Percentiles rank a stretch among this genome's conserved stretches.
phyloP scores from a whole-genome alignment of 192 early-diverging fungal species.

The Mortierella claussenii region DNA sequence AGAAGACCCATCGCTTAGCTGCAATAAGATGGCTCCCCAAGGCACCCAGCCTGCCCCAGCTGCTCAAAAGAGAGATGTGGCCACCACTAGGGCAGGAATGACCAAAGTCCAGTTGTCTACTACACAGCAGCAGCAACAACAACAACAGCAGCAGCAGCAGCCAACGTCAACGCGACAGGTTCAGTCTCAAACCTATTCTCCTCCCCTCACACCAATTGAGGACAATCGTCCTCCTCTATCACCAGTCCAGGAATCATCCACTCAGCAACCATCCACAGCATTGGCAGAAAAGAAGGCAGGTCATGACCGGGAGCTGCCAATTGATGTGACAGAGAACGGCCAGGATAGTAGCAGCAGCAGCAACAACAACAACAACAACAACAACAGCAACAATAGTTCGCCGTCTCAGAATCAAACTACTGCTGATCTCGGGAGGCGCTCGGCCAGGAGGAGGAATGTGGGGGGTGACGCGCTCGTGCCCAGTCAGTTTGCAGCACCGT shows the following conservation, averaged over 20 bases:
- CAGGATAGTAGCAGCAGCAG: background rate
- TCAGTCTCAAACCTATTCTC: background rate
- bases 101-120: slow-evolving; percentile 27
- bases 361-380: background rate
- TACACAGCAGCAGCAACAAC: background rate
- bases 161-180: background rate
- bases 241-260: no score
- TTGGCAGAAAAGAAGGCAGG: no score
- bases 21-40: slow-evolving; percentile 37
- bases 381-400: no score
- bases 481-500: slow-evolving; percentile 21
- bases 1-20: slow-evolving; percentile 44
- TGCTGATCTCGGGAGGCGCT: slow-evolving; percentile 11
- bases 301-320: no score
- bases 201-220: background rate
- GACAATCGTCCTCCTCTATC: no score
- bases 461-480: slow-evolving; percentile 5
- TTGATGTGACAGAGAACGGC: background rate
- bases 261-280: no score
- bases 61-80: slow-evolving; percentile 13
- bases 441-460: slow-evolving; percentile 25
- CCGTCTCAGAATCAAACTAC: background rate
- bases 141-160: slow-evolving; percentile 11
- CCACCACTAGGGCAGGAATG: slow-evolving; percentile 16
- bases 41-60: slow-evolving; percentile 26